Evolutionary conservation across 2,329 filamentous ascomycete species (phyloP), one percentile per base, ranked within the genome.

Genomic region (Didymellaceae sp.): DNA sequence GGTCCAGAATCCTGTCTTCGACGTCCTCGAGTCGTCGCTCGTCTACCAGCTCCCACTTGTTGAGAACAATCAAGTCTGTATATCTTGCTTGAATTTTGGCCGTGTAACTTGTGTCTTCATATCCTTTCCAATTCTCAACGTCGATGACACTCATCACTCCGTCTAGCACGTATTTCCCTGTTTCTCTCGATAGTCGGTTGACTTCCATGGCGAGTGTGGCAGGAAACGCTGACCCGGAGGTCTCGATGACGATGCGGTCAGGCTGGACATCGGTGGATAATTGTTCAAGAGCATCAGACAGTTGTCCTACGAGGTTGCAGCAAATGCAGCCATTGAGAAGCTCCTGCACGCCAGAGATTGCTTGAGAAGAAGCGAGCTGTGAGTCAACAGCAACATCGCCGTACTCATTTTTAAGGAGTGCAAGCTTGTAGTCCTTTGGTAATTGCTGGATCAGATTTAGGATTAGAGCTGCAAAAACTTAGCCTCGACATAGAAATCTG

Each of bases 271-370:
- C 76, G 20, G 77, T 73, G 41, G 83, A 82, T 31, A 99, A 85
- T 67, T 94, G 86, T 33, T 82, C 77, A 14, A 99, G 85, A 1
- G 93, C 92, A 38, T 88, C 86, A 52, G 85, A 84, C 6, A 99
- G 85, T 73, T 96, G 90, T 13, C 94, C 94, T 54, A 99, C 93
- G 20, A 97, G 87, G 72, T 97, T 97, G 79, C 94, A 99, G 83
- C 94, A 99, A 75, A 99, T 97, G 77, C 94, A 97, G 60, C 93
- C 94, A 72, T 96, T 96, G 45, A 99, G 86, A 1, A 99, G 82
- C 75, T 99, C 94, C 64, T 89, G 89, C 4, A 96, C 92, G 46
- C 91, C 93, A 1, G 90, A 88, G 61, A 99, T 91, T 56, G 92
- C 86, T 40, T 85, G 85, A 11, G 88, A 88, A 0, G 88, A 82